These are phyloP conservation scores for Phytophthora quininea DNA, from an alignment of 352 stramenopile genomes.

Conservation along the genomic window DNA sequence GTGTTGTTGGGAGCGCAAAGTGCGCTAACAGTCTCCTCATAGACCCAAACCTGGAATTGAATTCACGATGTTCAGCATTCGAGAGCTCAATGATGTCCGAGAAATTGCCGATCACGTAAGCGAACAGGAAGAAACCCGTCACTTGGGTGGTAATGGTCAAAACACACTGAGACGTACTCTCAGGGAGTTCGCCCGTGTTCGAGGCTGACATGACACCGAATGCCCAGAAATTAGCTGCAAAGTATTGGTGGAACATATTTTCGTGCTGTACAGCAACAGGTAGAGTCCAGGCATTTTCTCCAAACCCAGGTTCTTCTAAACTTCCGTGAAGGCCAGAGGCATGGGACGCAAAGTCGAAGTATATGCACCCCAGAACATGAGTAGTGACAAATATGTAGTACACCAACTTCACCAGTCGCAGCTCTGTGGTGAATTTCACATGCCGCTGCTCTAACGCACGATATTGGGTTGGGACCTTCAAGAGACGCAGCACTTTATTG, in stretches of 20 bases:
- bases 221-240: conserved; percentile 57
- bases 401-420: conserved; percentile 54
- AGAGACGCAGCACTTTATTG: conserved; percentile 60
- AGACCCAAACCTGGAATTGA: conserved; percentile 53
- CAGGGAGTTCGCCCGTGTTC: conserved; percentile 42
- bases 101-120: conserved; percentile 68
- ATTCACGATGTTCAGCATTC: conserved; percentile 51
- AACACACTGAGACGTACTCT: conserved; percentile 45
- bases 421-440: conserved; percentile 48
- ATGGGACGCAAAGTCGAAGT: conserved; percentile 60
- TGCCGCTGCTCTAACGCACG: conserved; percentile 44
- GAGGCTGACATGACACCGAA: conserved; percentile 68
- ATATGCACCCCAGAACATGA: conserved; percentile 54
- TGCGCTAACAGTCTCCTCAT: conserved; percentile 51
- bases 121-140: conserved; percentile 57
- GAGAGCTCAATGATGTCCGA: conserved; percentile 56
- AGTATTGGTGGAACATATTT: conserved; percentile 42
- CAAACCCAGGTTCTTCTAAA: conserved; percentile 31
- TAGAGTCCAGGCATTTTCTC: conserved; percentile 46
- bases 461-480: conserved; percentile 40
- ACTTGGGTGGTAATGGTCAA: conserved; percentile 56
- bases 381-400: conserved; percentile 58
- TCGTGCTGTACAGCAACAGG: conserved; percentile 30
- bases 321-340: conserved; percentile 11
- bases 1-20: conserved; percentile 42